Percentiles rank a stretch among this genome's conserved stretches.
Conservation (phyloP, 163 green algal genomes). For the Coccomyxa subellipsoidea region DNA sequence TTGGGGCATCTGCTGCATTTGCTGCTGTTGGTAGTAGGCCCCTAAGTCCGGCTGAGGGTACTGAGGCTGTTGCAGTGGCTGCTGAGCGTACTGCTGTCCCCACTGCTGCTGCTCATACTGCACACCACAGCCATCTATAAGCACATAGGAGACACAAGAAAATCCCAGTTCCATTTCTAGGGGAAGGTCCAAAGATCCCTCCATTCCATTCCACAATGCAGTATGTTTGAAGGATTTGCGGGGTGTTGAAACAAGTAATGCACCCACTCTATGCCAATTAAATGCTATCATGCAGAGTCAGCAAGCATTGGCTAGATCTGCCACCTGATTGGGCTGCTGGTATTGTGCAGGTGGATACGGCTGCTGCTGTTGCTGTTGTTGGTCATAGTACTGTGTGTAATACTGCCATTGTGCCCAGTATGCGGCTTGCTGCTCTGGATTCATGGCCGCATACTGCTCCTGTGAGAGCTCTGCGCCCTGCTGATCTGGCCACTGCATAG, state of each 20-base stretch:
- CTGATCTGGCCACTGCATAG: not conserved
- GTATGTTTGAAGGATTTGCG: no score
- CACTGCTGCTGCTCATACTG: slow-evolving; percentile 19
- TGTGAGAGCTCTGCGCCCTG: slow-evolving; percentile 15
- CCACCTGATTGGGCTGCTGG: not conserved
- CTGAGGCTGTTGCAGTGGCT: slow-evolving; percentile 2
- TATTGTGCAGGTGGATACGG: slow-evolving; percentile 20
- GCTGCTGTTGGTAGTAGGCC: slow-evolving; percentile 16
- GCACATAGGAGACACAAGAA: no score
- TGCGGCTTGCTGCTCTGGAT: slow-evolving; percentile 27
- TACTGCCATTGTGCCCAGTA: slow-evolving; percentile 28
- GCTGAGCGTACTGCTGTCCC: not conserved
- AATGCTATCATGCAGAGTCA: not conserved
- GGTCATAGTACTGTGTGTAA: slow-evolving; percentile 1
- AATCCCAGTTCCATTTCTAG: no score
- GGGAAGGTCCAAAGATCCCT: no score
- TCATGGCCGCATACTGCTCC: slow-evolving; percentile 24
- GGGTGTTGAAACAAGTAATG: not conserved
- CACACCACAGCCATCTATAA: no score
- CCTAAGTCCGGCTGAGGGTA: not conserved
- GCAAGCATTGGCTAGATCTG: not conserved
- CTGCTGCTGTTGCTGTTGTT: not conserved
- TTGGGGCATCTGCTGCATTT: not conserved
- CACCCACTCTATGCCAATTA: not conserved
- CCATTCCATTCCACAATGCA: no score